Evolutionary conservation across 2,329 filamentous ascomycete genomes (phyloP), one percentile per base, ranked within the genome.

Genomic region (Magnaporthiopsis rhizophila): DNA sequence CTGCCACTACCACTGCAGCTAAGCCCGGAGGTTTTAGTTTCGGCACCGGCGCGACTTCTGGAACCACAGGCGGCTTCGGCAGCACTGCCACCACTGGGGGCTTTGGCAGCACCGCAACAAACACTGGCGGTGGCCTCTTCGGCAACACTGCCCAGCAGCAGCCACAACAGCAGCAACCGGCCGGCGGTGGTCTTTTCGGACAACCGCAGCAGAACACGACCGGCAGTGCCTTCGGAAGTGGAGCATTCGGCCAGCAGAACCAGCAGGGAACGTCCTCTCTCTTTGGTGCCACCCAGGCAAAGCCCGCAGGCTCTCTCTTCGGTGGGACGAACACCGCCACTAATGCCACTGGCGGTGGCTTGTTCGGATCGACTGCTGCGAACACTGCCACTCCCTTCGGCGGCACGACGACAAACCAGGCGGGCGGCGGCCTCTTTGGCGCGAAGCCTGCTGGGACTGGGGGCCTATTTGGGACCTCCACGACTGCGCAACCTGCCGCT

Each of bases 391-490:
- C 62, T 26, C 50, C 53, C 12, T 64, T 64, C 18, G 63, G 63
- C 11, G 26, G 34, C 26, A 24, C 28, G 5, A 57, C 53, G n/a
- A 61, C 69, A 67, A 18, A 66, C 64, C 70, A 72, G 61, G 61
- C 67, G 50, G 64, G 68, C 34, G 68, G 69, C 28, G 76, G 76
- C 13, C 71, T 82, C 1, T 83, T 83, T 62, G 75, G 76, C 18
- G 73, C 73, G 62, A 79, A 81, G 66, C 77, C 79, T 15, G 70
- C 73, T 59, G 68, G 73, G 36, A 71, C 76, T 45, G 76, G 78
- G 7, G 77, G 77, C 6, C 73, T 86, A 3, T 87, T 87, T 64
- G 84, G 84, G 1, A 66, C 67, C 63, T 63, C 73, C 32, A 76
- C 74, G 62, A 72, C 74, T 62, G 68, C 71, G 32, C 77, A 76